Evolutionary conservation across 805 yeast species (phyloP), one percentile per base, ranked within the genome.

Genomic region (Ogataea methanolica): DNA sequence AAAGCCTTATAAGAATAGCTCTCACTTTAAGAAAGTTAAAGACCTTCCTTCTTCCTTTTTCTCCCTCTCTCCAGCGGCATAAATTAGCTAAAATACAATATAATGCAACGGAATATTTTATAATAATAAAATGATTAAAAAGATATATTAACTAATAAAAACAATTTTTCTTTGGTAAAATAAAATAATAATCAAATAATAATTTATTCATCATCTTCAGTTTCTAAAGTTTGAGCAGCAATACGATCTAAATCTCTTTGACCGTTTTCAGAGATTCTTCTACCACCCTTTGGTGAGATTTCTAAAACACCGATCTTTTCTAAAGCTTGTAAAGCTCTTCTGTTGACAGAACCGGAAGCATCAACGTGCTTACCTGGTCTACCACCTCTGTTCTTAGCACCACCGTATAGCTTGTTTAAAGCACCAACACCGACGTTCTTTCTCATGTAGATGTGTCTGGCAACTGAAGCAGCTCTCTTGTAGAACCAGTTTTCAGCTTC

Each of bases 211-310:
- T 75, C 79, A 71, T 87, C 95, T 70, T 87, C 94, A 72, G 82
- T 83, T 80, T 90, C 96, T 75, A 88, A 83, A 74, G 96, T 89
- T 81, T 90, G 96, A 75, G 96, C 96, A 72, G 98, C 98, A 76
- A 92, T 92, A 85, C 99, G 97, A 82, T 94, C 99, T 81, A 94
- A 87, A 82, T 94, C 99, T 88, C 99, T 91, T 82, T 92, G 98
- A 75, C 99, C 99, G 79, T 90, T 88, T 74, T 89, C 97, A 59
- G 97, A 86, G 84, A 94, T 89, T 79, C 91, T 89, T 85, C 99
- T 94, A 77, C 99, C 99, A 75, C 97, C 97, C 79, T 88, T 89
- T 78, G 90, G 88, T 72, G 96, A 83, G 74, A 86, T 80, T 81
- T 92, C 99, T 66, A 94, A 80, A 65, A 94, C 89, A 75, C 98